Evolutionary conservation across 768 basidiomycete genomes (phyloP).

Genomic region (Paxillus involutus): DNA sequence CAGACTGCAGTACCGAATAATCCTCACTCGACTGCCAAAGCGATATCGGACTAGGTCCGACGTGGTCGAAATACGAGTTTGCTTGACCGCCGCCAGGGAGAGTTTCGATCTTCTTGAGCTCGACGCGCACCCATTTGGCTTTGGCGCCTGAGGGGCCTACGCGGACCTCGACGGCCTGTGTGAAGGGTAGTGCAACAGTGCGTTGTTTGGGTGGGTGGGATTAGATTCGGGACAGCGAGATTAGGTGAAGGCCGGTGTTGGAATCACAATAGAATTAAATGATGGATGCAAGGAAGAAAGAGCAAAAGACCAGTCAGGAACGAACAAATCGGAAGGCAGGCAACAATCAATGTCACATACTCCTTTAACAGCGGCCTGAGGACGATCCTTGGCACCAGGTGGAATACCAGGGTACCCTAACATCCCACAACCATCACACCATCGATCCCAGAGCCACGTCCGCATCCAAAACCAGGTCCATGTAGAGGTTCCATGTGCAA

Average conservation of each 20-base stretch:
- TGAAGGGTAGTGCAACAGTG: neutral
- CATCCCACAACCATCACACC: constrained; percentile 1
- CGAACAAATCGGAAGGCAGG: neutral
- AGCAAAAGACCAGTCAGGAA: constrained; percentile 1
- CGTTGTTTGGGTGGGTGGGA: constrained; percentile 4
- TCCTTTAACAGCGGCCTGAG: constrained; percentile 83
- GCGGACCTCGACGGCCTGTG: constrained; percentile 83
- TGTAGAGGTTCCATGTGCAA: neutral
- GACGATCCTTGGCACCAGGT: constrained; percentile 70
- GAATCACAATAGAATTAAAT: neutral
- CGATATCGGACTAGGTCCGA: constrained; percentile 79
- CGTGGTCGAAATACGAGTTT: constrained; percentile 76
- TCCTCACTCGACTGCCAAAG: constrained; percentile 83
- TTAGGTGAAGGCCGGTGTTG: constrained; percentile 5
- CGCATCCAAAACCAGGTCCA: constrained; percentile 2
- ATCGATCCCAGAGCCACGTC: neutral
- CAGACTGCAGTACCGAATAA: constrained; percentile 66
- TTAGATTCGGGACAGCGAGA: neutral
- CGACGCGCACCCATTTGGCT: constrained; percentile 90
- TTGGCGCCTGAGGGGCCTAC: constrained; percentile 73
- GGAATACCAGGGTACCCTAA: constrained; percentile 88
- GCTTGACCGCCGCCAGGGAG: constrained; percentile 67
- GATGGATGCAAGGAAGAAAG: neutral
- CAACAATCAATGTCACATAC: constrained; percentile 45
- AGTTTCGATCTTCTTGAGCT: constrained; percentile 88